These are phyloP conservation scores for Meyerozyma guilliermondii DNA, from an alignment of 1,139 yeast genomes.

Conservation along the genomic window DNA sequence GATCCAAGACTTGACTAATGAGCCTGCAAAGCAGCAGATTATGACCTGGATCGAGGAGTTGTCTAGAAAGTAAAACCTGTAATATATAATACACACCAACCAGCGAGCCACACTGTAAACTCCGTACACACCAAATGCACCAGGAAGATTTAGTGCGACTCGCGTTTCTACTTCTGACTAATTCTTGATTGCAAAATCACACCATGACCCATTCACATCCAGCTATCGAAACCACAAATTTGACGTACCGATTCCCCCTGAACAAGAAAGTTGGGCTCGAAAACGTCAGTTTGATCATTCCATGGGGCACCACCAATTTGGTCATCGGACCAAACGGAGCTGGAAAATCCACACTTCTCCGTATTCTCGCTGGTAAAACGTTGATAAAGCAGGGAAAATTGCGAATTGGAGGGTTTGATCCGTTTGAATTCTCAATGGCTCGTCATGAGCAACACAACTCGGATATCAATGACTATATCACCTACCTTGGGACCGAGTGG, in stretches of 20 bases:
- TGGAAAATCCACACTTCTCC: slow-evolving; percentile 85
- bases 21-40: not conserved
- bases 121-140: too few species aligned
- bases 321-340: slow-evolving; percentile 96
- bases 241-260: slow-evolving; percentile 66
- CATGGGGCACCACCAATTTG: slow-evolving; percentile 71
- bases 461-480: slow-evolving; percentile 43
- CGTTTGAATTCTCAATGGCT: slow-evolving; percentile 63
- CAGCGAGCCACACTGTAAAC: not conserved
- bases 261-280: slow-evolving; percentile 65
- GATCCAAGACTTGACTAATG: not conserved
- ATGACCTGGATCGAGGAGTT: not conserved
- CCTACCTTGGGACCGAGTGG: slow-evolving; percentile 97
- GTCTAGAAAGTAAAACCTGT: not conserved
- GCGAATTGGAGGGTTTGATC: slow-evolving; percentile 76
- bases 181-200: not conserved
- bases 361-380: slow-evolving; percentile 86
- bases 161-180: not conserved
- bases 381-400: slow-evolving; percentile 68
- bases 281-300: slow-evolving; percentile 54
- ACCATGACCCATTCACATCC: not conserved
- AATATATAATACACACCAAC: not conserved
- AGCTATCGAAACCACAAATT: slow-evolving; percentile 61
- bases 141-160: not conserved
- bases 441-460: slow-evolving; percentile 35